phyloP scores from a whole-genome alignment of 805 yeast genomes.

The Candida rishiriensis region DNA sequence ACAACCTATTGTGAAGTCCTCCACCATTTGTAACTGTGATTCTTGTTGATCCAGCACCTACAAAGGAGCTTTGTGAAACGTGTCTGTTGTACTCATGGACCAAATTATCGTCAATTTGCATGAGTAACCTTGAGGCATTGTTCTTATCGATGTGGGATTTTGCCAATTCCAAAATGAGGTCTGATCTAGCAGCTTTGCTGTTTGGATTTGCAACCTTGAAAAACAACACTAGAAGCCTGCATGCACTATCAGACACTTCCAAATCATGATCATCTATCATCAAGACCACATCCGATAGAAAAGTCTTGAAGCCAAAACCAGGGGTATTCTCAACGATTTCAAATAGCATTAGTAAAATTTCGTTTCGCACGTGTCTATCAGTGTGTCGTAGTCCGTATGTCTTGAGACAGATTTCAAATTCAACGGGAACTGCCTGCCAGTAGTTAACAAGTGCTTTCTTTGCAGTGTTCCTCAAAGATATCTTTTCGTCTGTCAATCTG shows the following conservation, averaged over 20 bases:
- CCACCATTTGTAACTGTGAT: constrained; percentile 16
- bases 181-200: constrained; percentile 38
- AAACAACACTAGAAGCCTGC: constrained; percentile 31
- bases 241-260: constrained; percentile 15
- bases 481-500: constrained; percentile 39
- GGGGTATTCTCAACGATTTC: constrained; percentile 35
- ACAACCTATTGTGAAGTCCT: not conserved
- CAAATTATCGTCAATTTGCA: constrained; percentile 27
- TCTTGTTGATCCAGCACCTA: constrained; percentile 26
- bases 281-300: constrained; percentile 22
- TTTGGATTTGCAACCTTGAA: constrained; percentile 31
- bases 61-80: constrained; percentile 17
- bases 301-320: constrained; percentile 30
- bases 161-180: constrained; percentile 39
- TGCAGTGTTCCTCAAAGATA: constrained; percentile 38
- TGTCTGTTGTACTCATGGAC: constrained; percentile 14
- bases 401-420: constrained; percentile 42
- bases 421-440: constrained; percentile 48
- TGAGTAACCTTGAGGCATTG: constrained; percentile 23
- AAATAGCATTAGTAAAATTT: constrained; percentile 41
- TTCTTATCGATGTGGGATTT: constrained; percentile 27
- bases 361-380: constrained; percentile 35
- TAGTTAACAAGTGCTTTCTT: constrained; percentile 48
- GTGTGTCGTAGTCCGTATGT: constrained; percentile 40
- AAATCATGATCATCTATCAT: constrained; percentile 16